Conservation (phyloP, 257 asterid genomes). For the Capsicum rhomboideum region DNA sequence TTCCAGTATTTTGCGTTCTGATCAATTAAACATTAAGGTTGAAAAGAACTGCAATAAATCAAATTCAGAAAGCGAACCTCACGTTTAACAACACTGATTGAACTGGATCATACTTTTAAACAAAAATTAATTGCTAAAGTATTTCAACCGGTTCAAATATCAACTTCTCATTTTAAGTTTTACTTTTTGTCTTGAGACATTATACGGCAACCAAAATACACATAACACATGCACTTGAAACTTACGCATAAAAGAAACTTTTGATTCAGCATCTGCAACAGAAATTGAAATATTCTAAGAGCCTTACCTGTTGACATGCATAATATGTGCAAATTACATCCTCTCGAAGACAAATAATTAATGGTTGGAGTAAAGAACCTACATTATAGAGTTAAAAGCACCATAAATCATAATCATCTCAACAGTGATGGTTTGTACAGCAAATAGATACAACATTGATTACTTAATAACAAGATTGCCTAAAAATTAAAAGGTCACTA, state of each 20-base stretch:
- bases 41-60: background rate
- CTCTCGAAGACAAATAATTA: constrained; percentile 50
- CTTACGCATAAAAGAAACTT: background rate
- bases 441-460: background rate
- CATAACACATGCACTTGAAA: background rate
- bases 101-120: background rate
- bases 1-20: background rate
- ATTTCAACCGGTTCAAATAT: background rate
- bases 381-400: constrained; percentile 9
- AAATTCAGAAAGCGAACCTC: background rate
- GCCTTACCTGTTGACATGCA: constrained; percentile 79
- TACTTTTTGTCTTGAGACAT: background rate
- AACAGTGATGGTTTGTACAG: background rate
- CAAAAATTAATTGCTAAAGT: background rate
- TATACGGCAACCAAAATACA: background rate
- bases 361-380: constrained; percentile 92
- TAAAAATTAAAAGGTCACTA: background rate
- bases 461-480: too few species aligned
- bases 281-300: constrained; percentile 1
- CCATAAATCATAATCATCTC: background rate
- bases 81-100: background rate
- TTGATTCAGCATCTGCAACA: background rate
- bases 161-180: background rate
- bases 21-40: background rate
- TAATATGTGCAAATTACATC: constrained; percentile 55